Base-by-base conservation (phyloP, 2,329 filamentous ascomycete genomes). In the Hyphodiscus sp. region DNA sequence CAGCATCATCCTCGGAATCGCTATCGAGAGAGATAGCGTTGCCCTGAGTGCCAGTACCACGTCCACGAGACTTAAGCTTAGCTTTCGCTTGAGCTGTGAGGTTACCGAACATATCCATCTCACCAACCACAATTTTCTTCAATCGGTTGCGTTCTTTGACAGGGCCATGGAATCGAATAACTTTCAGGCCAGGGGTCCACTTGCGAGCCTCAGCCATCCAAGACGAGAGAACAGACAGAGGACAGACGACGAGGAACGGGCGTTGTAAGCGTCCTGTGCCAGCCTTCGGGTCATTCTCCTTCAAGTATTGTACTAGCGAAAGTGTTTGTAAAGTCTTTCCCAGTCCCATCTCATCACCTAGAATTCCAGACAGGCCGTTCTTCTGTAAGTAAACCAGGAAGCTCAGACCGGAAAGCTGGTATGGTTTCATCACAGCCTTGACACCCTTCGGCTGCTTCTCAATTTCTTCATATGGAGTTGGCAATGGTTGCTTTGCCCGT, bases 281-380 rank as follows among this genome's bases (percentile, higher is more conserved):
- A 7, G 64, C 46, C 56, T 67, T 58, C 16, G 65, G 65, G 45
- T 67, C 64, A 50, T 67, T 68, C 47, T 77, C 72, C 19, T 71
- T 73, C 1, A 78, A 58, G 33, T 74, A 69, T 54, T 78, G 75
- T 26, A 79, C 74, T 2, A 80, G 65, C 0, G 76, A 71, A 18
- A 77, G 62, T 0, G 74, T 76, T 58, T 77, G 75, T 9, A 77
- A 61, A 1, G 75, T 77, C 63, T 77, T 77, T 23, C 75, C 75
- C 4, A 77, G 66, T 19, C 75, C 75, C 75, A 77, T 77, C 51
- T 77, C 75, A 50, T 77, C 74, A 13, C 33, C 33, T 13, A 38
- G 33, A 38, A 38, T 38, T 5, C 33, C 33, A 13, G 33, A 38
- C 16, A 38, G 16, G 11, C 33, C 33, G 53, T 76, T 76, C 2